These are phyloP conservation scores for Rhizopogon roseolus DNA, from an alignment of 768 basidiomycete species.

Conservation along the genomic window DNA sequence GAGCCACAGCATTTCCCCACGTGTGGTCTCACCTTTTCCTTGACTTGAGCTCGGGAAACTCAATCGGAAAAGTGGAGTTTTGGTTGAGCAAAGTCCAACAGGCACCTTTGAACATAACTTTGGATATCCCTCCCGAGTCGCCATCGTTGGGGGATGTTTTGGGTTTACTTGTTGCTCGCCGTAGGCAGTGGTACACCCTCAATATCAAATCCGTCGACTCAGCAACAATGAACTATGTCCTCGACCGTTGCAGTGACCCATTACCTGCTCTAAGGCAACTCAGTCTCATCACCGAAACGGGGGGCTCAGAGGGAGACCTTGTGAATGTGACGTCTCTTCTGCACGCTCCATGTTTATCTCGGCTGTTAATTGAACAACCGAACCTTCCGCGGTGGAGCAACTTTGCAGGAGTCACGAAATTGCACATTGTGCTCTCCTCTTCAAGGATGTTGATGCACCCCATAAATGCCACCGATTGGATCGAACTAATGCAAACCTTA, in stretches of 20 bases:
- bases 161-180: slow-evolving; percentile 33
- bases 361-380: slow-evolving; percentile 29
- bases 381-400: slow-evolving; percentile 30
- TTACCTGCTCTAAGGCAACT: slow-evolving; percentile 34
- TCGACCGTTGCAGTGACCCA: slow-evolving; percentile 31
- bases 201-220: slow-evolving; percentile 33
- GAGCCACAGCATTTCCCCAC: slow-evolving; percentile 43
- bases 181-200: slow-evolving; percentile 41
- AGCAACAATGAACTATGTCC: slow-evolving; percentile 33
- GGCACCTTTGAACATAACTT: slow-evolving; percentile 39
- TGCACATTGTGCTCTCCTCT: slow-evolving; percentile 29
- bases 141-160: slow-evolving; percentile 31
- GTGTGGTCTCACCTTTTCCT: slow-evolving; percentile 58
- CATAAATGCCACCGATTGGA: slow-evolving; percentile 18
- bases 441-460: slow-evolving; percentile 13
- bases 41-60: slow-evolving; percentile 38
- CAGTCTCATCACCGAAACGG: slow-evolving; percentile 26
- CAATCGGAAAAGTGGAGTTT: slow-evolving; percentile 36
- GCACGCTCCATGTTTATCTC: slow-evolving; percentile 30
- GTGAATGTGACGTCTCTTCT: slow-evolving; percentile 26
- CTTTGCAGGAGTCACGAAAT: slow-evolving; percentile 28
- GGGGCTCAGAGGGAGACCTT: slow-evolving; percentile 13
- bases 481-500: slow-evolving; percentile 32
- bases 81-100: slow-evolving; percentile 47
- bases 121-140: slow-evolving; percentile 32